These are phyloP conservation scores for Cutaneotrichosporon arboriforme DNA, from an alignment of 1,284 basidiomycete species.

Conservation along the genomic window DNA sequence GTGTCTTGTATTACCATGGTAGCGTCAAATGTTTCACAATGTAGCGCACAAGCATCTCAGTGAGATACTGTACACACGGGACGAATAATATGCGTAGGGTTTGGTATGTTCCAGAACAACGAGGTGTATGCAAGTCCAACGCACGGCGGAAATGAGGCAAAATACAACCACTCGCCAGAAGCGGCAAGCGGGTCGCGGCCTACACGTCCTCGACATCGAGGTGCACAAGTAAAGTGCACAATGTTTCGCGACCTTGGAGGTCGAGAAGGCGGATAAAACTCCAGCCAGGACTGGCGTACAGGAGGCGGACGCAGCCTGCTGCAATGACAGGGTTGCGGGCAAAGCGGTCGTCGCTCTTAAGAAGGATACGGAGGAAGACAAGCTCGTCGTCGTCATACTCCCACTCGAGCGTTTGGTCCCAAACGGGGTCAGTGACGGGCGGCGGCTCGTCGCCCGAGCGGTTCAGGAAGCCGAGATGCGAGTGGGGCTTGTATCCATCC, in stretches of 20 bases:
- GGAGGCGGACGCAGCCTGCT: conserved; percentile 7
- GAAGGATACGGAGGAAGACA: conserved; percentile 16
- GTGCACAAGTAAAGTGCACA: conserved; percentile 9
- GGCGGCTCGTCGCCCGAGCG: neutral
- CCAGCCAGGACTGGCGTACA: conserved; percentile 13
- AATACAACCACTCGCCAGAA: neutral
- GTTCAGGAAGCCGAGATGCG: conserved; percentile 4
- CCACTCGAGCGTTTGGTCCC: conserved; percentile 68
- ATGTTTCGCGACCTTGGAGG: conserved; percentile 11
- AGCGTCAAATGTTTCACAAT: too few species aligned
- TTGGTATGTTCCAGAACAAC: too few species aligned
- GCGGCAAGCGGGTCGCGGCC: neutral
- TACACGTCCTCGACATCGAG: conserved; percentile 10
- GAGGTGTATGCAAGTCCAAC: too few species aligned
- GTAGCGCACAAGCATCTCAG: too few species aligned
- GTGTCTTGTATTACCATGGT: too few species aligned
- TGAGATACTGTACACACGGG: too few species aligned
- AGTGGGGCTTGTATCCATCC: conserved; percentile 1
- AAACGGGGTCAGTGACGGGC: conserved; percentile 55
- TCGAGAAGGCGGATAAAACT: conserved; percentile 14
- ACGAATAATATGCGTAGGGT: too few species aligned
- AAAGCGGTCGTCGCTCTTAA: conserved; percentile 19
- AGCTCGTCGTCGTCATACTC: conserved; percentile 56
- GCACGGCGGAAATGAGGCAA: too few species aligned
- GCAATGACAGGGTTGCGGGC: conserved; percentile 14